A percentile compares a stretch with the other conserved stretches of the same genome.
Conservation (phyloP, 352 stramenopile species). For the Phytophthora capsici region DNA sequence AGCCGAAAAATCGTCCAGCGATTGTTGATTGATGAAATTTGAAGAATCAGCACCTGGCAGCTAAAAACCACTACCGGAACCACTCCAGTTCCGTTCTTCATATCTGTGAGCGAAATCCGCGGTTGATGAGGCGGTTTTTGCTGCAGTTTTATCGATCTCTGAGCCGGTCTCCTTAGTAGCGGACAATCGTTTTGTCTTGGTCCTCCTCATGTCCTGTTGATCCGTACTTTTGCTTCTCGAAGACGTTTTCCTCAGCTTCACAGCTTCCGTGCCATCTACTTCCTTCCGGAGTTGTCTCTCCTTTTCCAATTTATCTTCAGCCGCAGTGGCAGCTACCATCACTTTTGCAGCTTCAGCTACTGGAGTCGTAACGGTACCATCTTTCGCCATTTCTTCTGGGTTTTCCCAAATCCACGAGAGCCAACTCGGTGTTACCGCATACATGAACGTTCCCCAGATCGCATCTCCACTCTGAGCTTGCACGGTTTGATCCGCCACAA, state of each 20-base stretch:
- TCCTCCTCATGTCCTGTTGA: conserved; percentile 13
- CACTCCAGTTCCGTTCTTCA: conserved; percentile 52
- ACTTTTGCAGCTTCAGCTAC: conserved; percentile 38
- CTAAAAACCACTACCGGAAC: conserved; percentile 48
- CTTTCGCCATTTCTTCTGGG: conserved; percentile 19
- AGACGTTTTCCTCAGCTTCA: conserved; percentile 20
- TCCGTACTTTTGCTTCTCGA: conserved; percentile 7
- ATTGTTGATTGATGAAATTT: conserved; percentile 19
- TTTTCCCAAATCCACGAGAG: conserved; percentile 81
- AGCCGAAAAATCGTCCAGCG: background rate
- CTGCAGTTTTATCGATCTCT: conserved; percentile 15
- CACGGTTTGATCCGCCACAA: conserved; percentile 86
- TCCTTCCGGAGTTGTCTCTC: conserved; percentile 29
- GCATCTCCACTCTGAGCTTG: conserved; percentile 80
- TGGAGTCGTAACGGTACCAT: conserved; percentile 6
- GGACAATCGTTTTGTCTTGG: conserved; percentile 17
- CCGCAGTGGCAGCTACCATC: conserved; percentile 40
- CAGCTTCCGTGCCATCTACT: background rate
- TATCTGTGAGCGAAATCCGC: conserved; percentile 40
- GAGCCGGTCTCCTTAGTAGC: background rate
- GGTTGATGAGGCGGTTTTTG: conserved; percentile 17
- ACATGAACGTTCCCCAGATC: conserved; percentile 84
- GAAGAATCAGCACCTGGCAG: conserved; percentile 2
- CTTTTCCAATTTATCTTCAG: conserved; percentile 35
- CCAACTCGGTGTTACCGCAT: conserved; percentile 77